These are phyloP conservation scores for Shiraia sp. DNA, from an alignment of 2,329 filamentous ascomycete genomes.

Conservation along the genomic window DNA sequence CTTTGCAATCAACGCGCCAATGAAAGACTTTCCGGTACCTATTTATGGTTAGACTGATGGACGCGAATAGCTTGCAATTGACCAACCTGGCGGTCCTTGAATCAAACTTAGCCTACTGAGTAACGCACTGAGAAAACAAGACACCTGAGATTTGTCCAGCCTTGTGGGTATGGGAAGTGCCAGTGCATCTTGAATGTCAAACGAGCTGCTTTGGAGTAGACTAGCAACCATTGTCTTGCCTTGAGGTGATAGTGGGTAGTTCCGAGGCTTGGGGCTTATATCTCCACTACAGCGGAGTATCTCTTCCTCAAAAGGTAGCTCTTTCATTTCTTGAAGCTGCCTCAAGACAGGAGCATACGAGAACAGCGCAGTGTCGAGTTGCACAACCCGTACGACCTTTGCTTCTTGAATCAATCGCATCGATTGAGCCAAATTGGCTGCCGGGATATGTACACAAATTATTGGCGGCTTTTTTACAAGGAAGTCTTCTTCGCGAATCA, in stretches of 20 bases:
- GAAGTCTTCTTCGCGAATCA: background rate
- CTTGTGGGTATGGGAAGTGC: constrained; percentile 16
- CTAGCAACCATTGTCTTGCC: background rate
- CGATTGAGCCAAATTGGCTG: constrained; percentile 53
- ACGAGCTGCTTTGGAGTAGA: constrained; percentile 3
- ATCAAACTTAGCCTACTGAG: constrained; percentile 54
- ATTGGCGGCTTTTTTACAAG: background rate
- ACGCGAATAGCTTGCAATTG: constrained; percentile 52
- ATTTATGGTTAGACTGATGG: constrained; percentile 67
- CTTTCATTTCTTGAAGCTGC: constrained; percentile 56
- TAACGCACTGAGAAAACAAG: constrained; percentile 45
- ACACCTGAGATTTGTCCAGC: constrained; percentile 57
- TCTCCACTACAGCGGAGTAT: constrained; percentile 46
- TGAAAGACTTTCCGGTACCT: constrained; percentile 74
- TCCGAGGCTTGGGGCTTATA: background rate
- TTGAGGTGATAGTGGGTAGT: background rate
- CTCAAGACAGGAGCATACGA: constrained; percentile 67
- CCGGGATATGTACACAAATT: background rate
- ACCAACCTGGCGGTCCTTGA: constrained; percentile 4
- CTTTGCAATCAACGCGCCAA: constrained; percentile 64
- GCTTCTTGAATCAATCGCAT: constrained; percentile 54
- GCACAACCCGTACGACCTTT: constrained; percentile 50
- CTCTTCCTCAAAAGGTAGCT: constrained; percentile 58
- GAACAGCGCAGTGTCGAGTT: constrained; percentile 66
- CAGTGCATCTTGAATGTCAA: constrained; percentile 1